These are phyloP conservation scores for Stachybotrys chlorohalonatus DNA, from an alignment of 2,329 filamentous ascomycete species.

Conservation along the genomic window DNA sequence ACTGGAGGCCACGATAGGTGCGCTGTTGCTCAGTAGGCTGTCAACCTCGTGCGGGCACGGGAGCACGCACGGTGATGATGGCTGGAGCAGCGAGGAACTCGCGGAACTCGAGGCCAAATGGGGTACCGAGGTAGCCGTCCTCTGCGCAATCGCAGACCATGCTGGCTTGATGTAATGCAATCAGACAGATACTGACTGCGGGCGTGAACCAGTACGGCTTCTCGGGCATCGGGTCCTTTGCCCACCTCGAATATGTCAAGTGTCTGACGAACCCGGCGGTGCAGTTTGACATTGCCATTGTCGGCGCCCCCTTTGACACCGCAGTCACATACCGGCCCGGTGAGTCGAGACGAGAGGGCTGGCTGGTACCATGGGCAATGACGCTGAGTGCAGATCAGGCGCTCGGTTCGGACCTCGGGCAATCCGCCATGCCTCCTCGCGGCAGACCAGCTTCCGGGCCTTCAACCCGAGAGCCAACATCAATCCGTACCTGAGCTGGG, in stretches of 20 bases:
- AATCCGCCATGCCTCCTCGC: slow-evolving; percentile 73
- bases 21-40: slow-evolving; percentile 16
- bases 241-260: slow-evolving; percentile 59
- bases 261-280: slow-evolving; percentile 58
- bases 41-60: slow-evolving; percentile 16
- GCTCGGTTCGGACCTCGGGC: slow-evolving; percentile 81
- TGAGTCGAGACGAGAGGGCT: slow-evolving; percentile 3
- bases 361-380: neutral
- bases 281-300: slow-evolving; percentile 32
- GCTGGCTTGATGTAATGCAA: too few species aligned
- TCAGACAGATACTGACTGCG: too few species aligned
- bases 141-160: neutral
- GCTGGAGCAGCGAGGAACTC: slow-evolving; percentile 40
- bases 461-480: slow-evolving; percentile 72
- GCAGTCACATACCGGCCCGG: slow-evolving; percentile 1
- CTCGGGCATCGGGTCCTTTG: slow-evolving; percentile 66
- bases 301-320: slow-evolving; percentile 19
- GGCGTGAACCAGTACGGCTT: slow-evolving; percentile 35
- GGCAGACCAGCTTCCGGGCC: slow-evolving; percentile 71
- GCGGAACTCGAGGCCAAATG: slow-evolving; percentile 48
- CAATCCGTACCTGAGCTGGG: slow-evolving; percentile 78
- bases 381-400: slow-evolving; percentile 23
- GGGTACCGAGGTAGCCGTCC: slow-evolving; percentile 41
- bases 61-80: slow-evolving; percentile 23
- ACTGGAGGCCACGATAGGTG: slow-evolving; percentile 10